Evolutionary conservation across 768 basidiomycete genomes (phyloP), one percentile per base, ranked within the genome.

Genomic region (Boletus edulis): DNA sequence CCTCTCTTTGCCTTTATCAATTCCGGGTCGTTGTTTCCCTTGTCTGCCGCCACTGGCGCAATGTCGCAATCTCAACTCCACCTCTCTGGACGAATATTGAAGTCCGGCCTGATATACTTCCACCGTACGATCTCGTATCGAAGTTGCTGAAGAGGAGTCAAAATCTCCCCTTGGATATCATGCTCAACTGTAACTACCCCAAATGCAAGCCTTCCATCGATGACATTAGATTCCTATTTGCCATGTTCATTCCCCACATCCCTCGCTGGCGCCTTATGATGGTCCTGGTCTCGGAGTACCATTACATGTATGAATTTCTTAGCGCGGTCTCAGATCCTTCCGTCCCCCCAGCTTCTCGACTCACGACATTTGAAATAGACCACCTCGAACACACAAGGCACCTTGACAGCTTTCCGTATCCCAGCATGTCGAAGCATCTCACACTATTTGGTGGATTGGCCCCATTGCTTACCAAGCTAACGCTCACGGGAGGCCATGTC

Each of bases 401-500:
- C 29, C 29, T 13, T 37, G 48, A 58, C 18, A 52, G 8, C n/a
- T 66, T 66, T 40, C 20, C 39, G 4, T 38, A 51, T 32, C 32
- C 32, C 32, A 10, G 3, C 27, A 68, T 71, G 34, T 75, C 74
- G 4, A 51, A 51, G 7, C 58, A 59, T 22, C 81, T 84, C 69
- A 70, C 77, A 13, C 75, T 81, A 14, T 84, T 89, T 62, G 76
- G 80, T 3, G 76, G 78, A 22, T 77, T 76, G 17, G 69, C 72
- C 7, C 89, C 89, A 1, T 75, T 72, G 7, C 71, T 91, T 13
- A 70, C 65, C 20, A 62, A 67, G 5, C 68, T 82, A 31, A 71
- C 73, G 10, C 73, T 91, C 32, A 88, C 84, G 82, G 87, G 86
- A 41, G 83, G 88, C 5, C 87, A 90, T 58, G 67, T 90, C 35